phyloP scores from a whole-genome alignment of 768 basidiomycete species.

The Leccinum obscurum region DNA sequence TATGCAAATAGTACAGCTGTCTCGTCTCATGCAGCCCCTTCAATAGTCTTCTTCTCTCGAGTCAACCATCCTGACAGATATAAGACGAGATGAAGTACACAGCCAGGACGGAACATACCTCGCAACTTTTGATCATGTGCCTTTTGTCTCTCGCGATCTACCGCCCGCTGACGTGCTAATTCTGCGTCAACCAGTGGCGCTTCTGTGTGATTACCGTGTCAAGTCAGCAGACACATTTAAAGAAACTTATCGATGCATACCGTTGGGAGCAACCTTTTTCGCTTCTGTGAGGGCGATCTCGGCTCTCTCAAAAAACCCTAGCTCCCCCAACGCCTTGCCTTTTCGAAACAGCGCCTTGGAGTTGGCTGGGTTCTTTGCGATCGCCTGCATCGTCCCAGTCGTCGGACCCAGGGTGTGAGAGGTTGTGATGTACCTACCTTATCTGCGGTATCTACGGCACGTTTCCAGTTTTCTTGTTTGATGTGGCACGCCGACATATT shows the following conservation, averaged over 20 bases:
- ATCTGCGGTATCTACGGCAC: conserved; percentile 78
- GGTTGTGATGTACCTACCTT: conserved; percentile 44
- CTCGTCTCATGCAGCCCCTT: conserved; percentile 7
- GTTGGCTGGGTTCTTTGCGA: conserved; percentile 73
- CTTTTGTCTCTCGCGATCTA: conserved; percentile 68
- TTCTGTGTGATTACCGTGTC: conserved; percentile 40
- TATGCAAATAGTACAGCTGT: not conserved
- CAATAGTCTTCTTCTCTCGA: conserved; percentile 29
- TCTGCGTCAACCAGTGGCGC: conserved; percentile 62
- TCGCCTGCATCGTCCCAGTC: conserved; percentile 46
- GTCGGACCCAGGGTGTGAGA: not conserved
- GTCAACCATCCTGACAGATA: conserved; percentile 32
- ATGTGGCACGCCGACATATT: conserved; percentile 86
- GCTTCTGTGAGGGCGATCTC: conserved; percentile 64
- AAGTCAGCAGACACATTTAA: not conserved
- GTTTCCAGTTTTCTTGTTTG: conserved; percentile 77
- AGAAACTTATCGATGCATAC: conserved; percentile 33
- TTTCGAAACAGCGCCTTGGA: conserved; percentile 81
- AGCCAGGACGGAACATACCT: conserved; percentile 37
- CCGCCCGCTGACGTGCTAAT: conserved; percentile 54
- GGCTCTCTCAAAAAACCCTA: conserved; percentile 75
- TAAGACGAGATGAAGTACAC: conserved; percentile 4
- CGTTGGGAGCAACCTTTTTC: conserved; percentile 60
- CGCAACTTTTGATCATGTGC: conserved; percentile 70
- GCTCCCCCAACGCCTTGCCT: conserved; percentile 75